Base-by-base conservation (phyloP, 306 rosid genomes). In the Albizia julibrissin region DNA sequence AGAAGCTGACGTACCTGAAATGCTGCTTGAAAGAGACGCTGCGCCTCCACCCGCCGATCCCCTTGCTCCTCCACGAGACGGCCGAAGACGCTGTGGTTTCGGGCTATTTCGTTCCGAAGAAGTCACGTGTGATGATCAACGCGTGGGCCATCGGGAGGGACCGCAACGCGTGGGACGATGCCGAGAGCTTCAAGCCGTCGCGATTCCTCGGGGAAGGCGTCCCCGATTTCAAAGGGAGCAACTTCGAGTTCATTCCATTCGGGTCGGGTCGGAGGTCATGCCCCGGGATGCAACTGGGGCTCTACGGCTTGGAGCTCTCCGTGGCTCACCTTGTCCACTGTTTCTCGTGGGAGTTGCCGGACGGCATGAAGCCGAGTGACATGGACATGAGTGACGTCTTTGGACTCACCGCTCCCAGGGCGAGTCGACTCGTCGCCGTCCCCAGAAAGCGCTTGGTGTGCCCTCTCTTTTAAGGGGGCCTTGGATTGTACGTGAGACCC, bases 191-290 rank as follows among this genome's bases (percentile, higher is more conserved):
- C 79, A 91, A 79, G 31, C 97, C 98, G 0, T 3, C 81, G 0
- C 84, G 98, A 73, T 94, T 94, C 40, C 22, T 89, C 12, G 59
- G 78, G 33, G 82, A 80, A 1, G 94, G 92, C 0, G 87, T 87
- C 58, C 87, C 97, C 0, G 97, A 94, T 15, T 92, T 91, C 42
- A 94, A 94, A 42, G 98, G 98, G 0, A 89, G 85, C 34, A 87
- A 92, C 84, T 94, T 94, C 43, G 97, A 94, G 91, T 94, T 92
- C 76, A 85, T 94, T 4, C 98, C 98, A 0, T 94, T 94, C 72
- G 98, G 98, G 56, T 94, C 97, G 64, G 98, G 98, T 75, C 91
- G 98, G 2, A 83, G 98, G 84, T 94, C 98, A 0, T 94, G 98
- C 84, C 98, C 98, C 0, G 98, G 98, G 0, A 94, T 94, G 98